Base-by-base conservation (phyloP, 306 rosid species). In the Casuarina glauca region DNA sequence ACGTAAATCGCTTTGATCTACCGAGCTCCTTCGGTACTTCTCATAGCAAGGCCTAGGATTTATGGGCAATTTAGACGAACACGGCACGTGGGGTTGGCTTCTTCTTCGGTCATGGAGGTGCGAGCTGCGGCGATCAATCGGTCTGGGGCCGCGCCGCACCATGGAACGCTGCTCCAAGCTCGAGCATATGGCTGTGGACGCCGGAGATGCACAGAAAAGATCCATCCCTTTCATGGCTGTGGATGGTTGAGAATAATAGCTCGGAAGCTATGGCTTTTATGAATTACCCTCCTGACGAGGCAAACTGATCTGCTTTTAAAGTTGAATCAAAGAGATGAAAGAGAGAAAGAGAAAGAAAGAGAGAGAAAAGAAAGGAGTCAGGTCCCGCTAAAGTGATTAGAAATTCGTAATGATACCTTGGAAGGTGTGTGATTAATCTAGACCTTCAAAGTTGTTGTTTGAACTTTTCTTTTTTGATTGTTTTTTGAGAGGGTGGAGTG, bases 21-120 rank as follows among this genome's bases (percentile, higher is more conserved):
- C 49, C 52, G 87, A 81, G 57, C 90, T 88, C 70, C 78, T 88
- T 45, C 90, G 87, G 8, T 80, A 82, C 57, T 84, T 88, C 32
- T 89, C 89, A 5, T 68, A 84, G 55, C 79, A 79, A 46, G 89
- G 89, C 64, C 51, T 89, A 9, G 98, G 98, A 79, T 79, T 85
- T 1, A 91, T 79, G 9, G 97, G 97, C 1, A 91, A 80, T 54
- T 88, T 79, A 17, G 96, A 86, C n/a, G 96, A 86, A 82, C 96
- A 93, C 9, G 96, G 97, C 35, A 82, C 85, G 48, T 78, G 86
- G 74, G 58, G 70, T 36, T 73, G 83, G 74, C 26, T 78, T 72
- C 81, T 86, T 32, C 76, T 69, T 80, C 76, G 45, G 26, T 76
- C 84, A n/a, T 74, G 80, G 70, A 64, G 72, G 52, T 74, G 76